phyloP scores from a whole-genome alignment of 2,329 filamentous ascomycete species.

The Colletotrichum navitas region DNA sequence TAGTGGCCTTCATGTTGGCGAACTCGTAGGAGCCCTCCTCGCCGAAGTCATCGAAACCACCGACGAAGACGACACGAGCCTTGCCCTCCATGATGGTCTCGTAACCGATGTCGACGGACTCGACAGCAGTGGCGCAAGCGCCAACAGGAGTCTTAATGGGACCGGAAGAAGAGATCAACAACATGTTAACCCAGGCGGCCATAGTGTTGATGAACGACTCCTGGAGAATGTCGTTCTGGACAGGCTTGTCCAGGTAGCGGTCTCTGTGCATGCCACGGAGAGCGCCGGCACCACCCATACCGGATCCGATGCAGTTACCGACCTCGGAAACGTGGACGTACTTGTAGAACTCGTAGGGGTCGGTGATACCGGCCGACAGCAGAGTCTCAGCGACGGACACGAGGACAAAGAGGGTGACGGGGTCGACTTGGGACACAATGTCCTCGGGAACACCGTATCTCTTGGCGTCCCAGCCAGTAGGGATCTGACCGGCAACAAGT shows the following conservation, averaged over 20 bases:
- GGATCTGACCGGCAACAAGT: constrained; percentile 95
- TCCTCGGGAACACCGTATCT: constrained; percentile 97
- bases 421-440: constrained; percentile 97
- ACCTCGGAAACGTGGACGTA: constrained; percentile 98
- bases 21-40: constrained; percentile 99
- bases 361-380: constrained; percentile 93
- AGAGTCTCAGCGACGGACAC: constrained; percentile 94
- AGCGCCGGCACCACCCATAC: constrained; percentile 94
- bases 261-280: constrained; percentile 99
- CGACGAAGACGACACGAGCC: constrained; percentile 95
- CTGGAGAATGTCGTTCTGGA: constrained; percentile 98
- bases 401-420: constrained; percentile 93
- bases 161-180: constrained; percentile 94
- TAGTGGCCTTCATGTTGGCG: constrained; percentile 99
- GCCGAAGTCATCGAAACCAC: constrained; percentile 99
- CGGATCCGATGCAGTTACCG: constrained; percentile 97
- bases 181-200: constrained; percentile 99
- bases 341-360: constrained; percentile 99
- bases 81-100: constrained; percentile 99
- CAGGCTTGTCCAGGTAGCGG: constrained; percentile 93
- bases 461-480: constrained; percentile 97
- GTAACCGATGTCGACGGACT: constrained; percentile 97
- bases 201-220: constrained; percentile 99
- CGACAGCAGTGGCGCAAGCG: constrained; percentile 96
- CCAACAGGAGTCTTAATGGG: constrained; percentile 99